Evolutionary conservation across 345 rosid genomes (phyloP).

Genomic region (Eucalyptus caleyi): DNA sequence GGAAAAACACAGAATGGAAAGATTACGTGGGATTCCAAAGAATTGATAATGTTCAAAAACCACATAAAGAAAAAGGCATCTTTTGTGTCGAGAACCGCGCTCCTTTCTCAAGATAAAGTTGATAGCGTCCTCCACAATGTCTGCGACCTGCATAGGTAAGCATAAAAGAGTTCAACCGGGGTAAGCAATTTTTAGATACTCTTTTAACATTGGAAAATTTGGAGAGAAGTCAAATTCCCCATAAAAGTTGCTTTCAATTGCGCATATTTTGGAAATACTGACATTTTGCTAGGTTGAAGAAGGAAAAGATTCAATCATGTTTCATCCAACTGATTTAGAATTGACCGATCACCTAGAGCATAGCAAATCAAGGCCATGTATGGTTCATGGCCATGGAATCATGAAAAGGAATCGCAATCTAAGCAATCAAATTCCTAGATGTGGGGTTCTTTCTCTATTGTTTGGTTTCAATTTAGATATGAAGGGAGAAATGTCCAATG

Average conservation of each 20-base stretch:
- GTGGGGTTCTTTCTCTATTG: background rate
- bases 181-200: background rate
- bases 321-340: background rate
- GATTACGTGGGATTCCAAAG: background rate
- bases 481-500: background rate
- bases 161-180: background rate
- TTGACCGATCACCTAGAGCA: background rate
- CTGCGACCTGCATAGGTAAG: conserved; percentile 43
- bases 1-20: background rate
- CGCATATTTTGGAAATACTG: background rate
- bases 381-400: background rate
- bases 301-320: background rate
- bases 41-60: background rate
- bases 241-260: background rate
- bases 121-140: conserved; percentile 68
- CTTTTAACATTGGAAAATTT: background rate
- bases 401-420: too few species aligned
- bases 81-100: background rate
- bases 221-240: background rate
- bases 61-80: background rate
- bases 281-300: background rate
- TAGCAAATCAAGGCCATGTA: background rate
- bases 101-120: conserved; percentile 57
- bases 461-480: background rate
- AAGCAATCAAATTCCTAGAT: background rate